phyloP scores from a whole-genome alignment of 176 grass and related monocot species.

The Tillandsia leiboldiana region DNA sequence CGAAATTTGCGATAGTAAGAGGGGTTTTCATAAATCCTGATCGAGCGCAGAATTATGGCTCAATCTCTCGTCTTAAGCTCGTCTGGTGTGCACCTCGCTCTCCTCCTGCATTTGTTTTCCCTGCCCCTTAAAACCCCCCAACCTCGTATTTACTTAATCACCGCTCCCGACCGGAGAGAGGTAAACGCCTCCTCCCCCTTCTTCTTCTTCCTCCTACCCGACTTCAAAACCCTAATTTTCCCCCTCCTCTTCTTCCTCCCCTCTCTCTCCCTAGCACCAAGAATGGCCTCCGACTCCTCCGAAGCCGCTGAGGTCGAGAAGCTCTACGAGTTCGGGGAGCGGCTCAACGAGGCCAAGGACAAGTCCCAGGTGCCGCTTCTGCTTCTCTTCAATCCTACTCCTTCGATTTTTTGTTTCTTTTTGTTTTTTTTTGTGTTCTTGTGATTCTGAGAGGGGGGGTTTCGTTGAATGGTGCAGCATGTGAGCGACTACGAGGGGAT shows the following conservation, averaged over 20 bases:
- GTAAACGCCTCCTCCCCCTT: neutral
- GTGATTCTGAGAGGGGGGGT: constrained; percentile 27
- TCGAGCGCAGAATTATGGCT: no score
- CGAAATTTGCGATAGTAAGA: no score
- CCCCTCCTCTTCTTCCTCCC: neutral
- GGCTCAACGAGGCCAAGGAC: constrained; percentile 78
- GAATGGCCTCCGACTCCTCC: constrained; percentile 54
- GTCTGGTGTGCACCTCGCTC: no score
- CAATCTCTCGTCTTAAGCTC: no score
- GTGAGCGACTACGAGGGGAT: constrained; percentile 84
- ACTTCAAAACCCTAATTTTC: constrained; percentile 31
- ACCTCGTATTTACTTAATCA: no score
- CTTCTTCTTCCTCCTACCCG: neutral
- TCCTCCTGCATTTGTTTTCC: no score
- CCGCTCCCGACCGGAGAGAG: neutral
- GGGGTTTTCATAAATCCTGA: no score
- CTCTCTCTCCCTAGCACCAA: neutral
- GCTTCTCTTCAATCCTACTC: neutral
- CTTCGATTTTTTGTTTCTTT: neutral
- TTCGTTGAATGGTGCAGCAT: constrained; percentile 35
- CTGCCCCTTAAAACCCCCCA: no score
- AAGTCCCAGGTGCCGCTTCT: constrained; percentile 52
- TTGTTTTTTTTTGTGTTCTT: constrained; percentile 2
- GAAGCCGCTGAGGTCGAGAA: constrained; percentile 91
- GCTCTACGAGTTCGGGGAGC: constrained; percentile 91